A percentile compares a stretch with the other conserved stretches of the same genome.
Conservation (phyloP, 345 rosid species). For the Acer campestre region DNA sequence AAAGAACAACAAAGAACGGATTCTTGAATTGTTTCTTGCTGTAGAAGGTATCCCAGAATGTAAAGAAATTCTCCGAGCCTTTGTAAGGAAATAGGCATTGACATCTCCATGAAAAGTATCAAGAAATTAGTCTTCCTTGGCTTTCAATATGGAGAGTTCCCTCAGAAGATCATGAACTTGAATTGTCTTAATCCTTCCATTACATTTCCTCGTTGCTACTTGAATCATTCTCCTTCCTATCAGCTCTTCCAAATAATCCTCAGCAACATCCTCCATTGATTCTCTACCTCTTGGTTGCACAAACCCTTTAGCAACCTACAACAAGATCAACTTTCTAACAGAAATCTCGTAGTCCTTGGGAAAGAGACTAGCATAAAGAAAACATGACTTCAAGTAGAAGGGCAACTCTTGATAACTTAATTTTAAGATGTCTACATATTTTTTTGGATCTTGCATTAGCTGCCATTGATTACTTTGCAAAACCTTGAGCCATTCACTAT, state of each 20-base stretch:
- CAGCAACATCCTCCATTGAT: conserved; percentile 16
- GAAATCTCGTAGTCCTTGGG: conserved; percentile 20
- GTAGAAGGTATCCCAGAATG: background rate
- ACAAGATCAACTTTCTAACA: conserved; percentile 6
- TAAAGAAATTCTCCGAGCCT: conserved; percentile 7
- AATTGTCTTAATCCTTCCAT: conserved; percentile 17
- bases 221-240: conserved; percentile 29
- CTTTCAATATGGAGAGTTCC: conserved; percentile 23
- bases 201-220: conserved; percentile 11
- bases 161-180: conserved; percentile 21
- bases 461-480: conserved; percentile 11
- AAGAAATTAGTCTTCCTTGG: conserved; percentile 19
- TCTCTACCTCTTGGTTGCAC: conserved; percentile 14
- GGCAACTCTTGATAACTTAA: conserved; percentile 26
- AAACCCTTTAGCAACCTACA: conserved; percentile 30
- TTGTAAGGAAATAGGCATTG: background rate
- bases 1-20: conserved; percentile 21
- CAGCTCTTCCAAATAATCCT: conserved; percentile 23
- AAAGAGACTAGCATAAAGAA: conserved; percentile 25
- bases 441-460: background rate
- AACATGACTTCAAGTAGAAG: conserved; percentile 25
- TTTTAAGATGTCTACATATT: conserved; percentile 14
- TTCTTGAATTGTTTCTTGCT: background rate
- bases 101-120: conserved; percentile 9
- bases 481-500: conserved; percentile 14